A percentile compares a stretch with the other conserved stretches of the same genome.
Conservation (phyloP, 73 alveolate genomes). For the Blepharisma stoltei region DNA sequence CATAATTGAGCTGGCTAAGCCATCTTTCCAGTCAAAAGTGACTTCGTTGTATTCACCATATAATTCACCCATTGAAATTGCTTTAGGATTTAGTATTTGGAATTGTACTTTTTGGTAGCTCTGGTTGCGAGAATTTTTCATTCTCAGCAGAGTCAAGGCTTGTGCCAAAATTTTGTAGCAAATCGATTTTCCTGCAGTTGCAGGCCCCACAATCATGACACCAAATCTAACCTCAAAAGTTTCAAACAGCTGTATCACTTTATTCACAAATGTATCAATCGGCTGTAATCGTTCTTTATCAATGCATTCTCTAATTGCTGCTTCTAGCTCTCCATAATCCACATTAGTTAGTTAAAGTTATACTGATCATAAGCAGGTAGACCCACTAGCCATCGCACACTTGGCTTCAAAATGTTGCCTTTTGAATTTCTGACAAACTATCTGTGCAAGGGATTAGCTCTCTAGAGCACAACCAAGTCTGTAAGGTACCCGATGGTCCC, state of each 20-base stretch:
- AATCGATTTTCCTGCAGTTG: conserved; percentile 92
- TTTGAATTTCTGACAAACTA: too few relatives aligned
- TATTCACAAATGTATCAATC: conserved; percentile 75
- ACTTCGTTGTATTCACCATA: conserved; percentile 97
- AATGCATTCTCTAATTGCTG: conserved; percentile 73
- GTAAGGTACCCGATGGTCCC: too few relatives aligned
- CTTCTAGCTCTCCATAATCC: conserved; percentile 84
- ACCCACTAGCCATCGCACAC: too few relatives aligned
- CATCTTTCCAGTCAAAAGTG: conserved; percentile 96
- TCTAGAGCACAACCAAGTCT: too few relatives aligned
- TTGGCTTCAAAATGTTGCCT: too few relatives aligned
- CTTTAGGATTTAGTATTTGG: conserved; percentile 90
- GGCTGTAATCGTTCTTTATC: conserved; percentile 81
- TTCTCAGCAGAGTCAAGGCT: conserved; percentile 40
- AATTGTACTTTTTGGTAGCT: conserved; percentile 83
- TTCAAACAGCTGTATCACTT: conserved; percentile 92
- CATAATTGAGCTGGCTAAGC: conserved; percentile 87
- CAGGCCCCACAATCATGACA: conserved; percentile 93
- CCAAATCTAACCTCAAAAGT: conserved; percentile 99
- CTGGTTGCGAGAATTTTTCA: conserved; percentile 62
- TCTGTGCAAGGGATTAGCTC: too few relatives aligned
- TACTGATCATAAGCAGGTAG: too few relatives aligned
- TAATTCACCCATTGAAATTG: conserved; percentile 98
- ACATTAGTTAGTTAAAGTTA: too few relatives aligned
- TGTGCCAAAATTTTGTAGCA: conserved; percentile 69